Evolutionary conservation across 2,329 filamentous ascomycete species (phyloP), one percentile per base, ranked within the genome.

Genomic region (Apiospora aurea): DNA sequence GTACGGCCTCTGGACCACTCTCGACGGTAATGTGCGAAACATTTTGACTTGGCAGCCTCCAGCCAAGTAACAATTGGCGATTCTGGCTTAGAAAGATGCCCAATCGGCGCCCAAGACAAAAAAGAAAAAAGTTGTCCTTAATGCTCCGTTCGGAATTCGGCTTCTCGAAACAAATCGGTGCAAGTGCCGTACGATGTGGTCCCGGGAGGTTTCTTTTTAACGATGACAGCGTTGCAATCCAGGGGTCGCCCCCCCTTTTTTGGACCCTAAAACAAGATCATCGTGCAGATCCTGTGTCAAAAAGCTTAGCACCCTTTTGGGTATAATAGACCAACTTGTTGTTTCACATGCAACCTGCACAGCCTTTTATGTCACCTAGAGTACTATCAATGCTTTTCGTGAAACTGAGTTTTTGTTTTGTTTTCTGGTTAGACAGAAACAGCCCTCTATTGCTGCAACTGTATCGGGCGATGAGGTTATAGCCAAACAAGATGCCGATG

Each of bases 261-360:
- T 13, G 2, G 6, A 38, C 34, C 26, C 21, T 64, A 64, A 64
- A 64, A 64, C 57, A 10, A 5, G 57, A 64, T 64, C 34, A 4
- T 13, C 57, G 21, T 14, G 57, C 57, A 64, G 57, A 64, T 64
- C 34, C 10, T 64, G 57, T 64, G 34, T 64, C 57, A 64, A 64
- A n/a, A 64, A 18, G 18, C 57, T 64, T 61, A n/a, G 16, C 53
- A 21, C 18, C 46, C 46, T 11, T n/a, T 29, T 29, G 1, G 46
- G 11, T 18, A 10, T 10, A 16, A 8, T 13, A 18, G 29, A 61
- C 51, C 34, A 57, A 57, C 11, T 14, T 16, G 26, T 21, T 26
- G 51, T 5, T 57, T 57, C 44, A 16, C 5, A 47, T 29, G 26
- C 26, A 29, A 29, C 26, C 26, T 49, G 46, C 46, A 49, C 46